phyloP scores from a whole-genome alignment of 495 filamentous ascomycete genomes.

The Penicillium simplicissimum region DNA sequence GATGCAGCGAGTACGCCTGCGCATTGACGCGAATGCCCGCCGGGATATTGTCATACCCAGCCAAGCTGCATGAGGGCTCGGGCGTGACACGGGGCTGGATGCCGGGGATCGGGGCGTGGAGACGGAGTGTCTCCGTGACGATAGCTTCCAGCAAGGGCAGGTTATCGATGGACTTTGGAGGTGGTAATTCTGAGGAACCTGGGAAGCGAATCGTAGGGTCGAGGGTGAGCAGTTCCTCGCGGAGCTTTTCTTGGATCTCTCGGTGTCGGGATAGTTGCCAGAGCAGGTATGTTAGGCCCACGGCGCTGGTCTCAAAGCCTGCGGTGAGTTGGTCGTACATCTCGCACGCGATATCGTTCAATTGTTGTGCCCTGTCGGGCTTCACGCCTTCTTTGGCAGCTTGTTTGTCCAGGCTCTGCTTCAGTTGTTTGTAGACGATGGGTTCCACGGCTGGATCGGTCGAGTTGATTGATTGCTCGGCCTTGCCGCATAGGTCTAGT shows the following conservation, averaged over 20 bases:
- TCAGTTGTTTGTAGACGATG: conserved; percentile 50
- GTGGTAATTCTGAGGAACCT: conserved; percentile 39
- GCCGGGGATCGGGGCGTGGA: conserved; percentile 73
- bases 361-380: conserved; percentile 28
- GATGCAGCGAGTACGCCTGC: conserved; percentile 70
- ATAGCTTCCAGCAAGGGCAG: conserved; percentile 74
- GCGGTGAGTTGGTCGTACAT: conserved; percentile 75
- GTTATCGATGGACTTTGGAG: conserved; percentile 66
- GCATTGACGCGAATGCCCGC: conserved; percentile 68
- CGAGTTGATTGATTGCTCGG: conserved; percentile 33
- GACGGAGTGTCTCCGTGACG: conserved; percentile 72
- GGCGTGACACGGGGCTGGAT: conserved; percentile 76
- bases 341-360: conserved; percentile 64
- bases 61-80: conserved; percentile 50
- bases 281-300: conserved; percentile 69
- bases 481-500: conserved; percentile 56
- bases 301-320: conserved; percentile 76
- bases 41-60: conserved; percentile 55
- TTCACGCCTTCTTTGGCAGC: conserved; percentile 24
- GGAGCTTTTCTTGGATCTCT: conserved; percentile 57
- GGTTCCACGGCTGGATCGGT: conserved; percentile 40
- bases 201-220: conserved; percentile 35
- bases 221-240: conserved; percentile 60
- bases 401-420: conserved; percentile 43
- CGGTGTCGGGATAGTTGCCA: conserved; percentile 64